Evolutionary conservation across 2,329 filamentous ascomycete genomes (phyloP).

Genomic region (Monilinia aucupariae): DNA sequence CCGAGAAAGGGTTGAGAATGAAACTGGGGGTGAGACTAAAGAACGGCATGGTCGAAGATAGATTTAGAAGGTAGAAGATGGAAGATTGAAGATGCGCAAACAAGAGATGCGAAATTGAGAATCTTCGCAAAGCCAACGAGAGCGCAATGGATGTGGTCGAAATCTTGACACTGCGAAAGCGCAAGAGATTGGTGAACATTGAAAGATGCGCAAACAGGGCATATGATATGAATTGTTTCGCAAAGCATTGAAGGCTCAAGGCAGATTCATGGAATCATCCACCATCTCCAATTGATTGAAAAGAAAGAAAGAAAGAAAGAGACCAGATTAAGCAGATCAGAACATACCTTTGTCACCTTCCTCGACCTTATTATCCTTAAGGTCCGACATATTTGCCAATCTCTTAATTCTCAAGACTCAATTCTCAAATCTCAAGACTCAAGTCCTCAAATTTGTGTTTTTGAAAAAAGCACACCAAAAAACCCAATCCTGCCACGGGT

Average conservation of each 20-base stretch:
- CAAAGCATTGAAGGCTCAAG: no score
- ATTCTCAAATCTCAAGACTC: no score
- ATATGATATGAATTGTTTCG: no score
- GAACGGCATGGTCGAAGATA: not conserved
- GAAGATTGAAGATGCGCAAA: not conserved
- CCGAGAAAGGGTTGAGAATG: not conserved
- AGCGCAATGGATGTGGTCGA: not conserved
- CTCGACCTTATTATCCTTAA: slow-evolving; percentile 45
- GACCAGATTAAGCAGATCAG: not conserved
- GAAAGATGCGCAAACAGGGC: no score
- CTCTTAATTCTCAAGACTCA: no score
- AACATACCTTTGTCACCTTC: slow-evolving; percentile 46
- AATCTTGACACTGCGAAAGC: not conserved
- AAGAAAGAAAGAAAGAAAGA: not conserved
- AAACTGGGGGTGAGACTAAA: not conserved
- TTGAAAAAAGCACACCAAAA: no score
- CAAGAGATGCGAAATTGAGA: not conserved
- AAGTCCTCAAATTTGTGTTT: no score
- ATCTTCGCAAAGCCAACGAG: no score
- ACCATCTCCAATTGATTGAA: not conserved
- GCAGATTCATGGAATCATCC: not conserved
- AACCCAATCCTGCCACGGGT: no score
- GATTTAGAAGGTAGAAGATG: not conserved
- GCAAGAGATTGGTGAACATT: not conserved
- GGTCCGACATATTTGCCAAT: slow-evolving; percentile 23